phyloP scores from a whole-genome alignment of 2,329 filamentous ascomycete genomes.

The Ophiostoma himal-ulmi region DNA sequence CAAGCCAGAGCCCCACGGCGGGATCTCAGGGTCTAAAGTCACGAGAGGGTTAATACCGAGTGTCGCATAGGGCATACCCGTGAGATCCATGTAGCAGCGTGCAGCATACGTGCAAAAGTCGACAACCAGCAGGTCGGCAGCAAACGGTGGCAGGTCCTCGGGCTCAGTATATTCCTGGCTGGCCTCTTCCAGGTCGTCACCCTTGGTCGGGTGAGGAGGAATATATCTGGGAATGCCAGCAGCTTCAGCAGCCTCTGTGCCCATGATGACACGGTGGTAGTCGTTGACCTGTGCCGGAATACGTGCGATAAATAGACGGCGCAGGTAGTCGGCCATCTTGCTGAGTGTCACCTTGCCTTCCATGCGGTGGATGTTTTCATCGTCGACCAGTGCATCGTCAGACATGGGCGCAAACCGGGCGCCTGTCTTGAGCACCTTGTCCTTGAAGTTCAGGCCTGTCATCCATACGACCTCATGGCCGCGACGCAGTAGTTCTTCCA shows the following conservation, averaged over 20 bases:
- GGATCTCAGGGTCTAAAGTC: slow-evolving; percentile 30
- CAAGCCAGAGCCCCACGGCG: slow-evolving; percentile 31
- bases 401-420: slow-evolving; percentile 34
- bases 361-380: slow-evolving; percentile 19
- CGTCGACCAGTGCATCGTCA: slow-evolving; percentile 29
- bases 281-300: slow-evolving; percentile 24
- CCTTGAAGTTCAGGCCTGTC: slow-evolving; percentile 33
- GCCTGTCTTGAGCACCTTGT: slow-evolving; percentile 33
- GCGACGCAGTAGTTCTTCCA: slow-evolving; percentile 35
- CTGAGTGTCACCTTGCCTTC: slow-evolving; percentile 16
- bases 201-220: not conserved
- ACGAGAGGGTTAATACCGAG: slow-evolving; percentile 38
- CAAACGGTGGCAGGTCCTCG: slow-evolving; percentile 15
- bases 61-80: slow-evolving; percentile 34
- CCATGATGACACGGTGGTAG: slow-evolving; percentile 19
- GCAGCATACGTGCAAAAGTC: slow-evolving; percentile 25
- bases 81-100: slow-evolving; percentile 24
- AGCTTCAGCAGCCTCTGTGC: not conserved
- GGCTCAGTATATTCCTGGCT: not conserved
- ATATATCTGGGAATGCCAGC: slow-evolving; percentile 3
- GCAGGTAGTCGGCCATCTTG: slow-evolving; percentile 22
- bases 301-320: slow-evolving; percentile 22
- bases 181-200: not conserved
- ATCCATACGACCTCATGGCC: slow-evolving; percentile 39
- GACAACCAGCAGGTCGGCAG: slow-evolving; percentile 24